Conservation (phyloP, 352 stramenopile species). For the Globisporangium sylvaticum region DNA sequence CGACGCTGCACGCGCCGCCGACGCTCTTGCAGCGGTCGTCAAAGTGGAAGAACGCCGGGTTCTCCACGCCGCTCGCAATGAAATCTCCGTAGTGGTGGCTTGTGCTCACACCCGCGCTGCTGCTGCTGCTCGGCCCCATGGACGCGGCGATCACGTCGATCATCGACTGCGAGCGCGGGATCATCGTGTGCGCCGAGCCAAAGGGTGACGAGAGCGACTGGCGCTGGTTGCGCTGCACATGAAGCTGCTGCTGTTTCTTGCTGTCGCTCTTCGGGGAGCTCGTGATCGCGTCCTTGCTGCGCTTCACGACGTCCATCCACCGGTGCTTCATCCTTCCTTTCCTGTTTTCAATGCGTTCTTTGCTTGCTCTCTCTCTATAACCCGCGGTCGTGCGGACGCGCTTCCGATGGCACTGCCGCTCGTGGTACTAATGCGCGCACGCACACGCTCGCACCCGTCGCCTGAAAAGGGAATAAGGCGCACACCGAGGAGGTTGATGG, state of each 20-base stretch:
- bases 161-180: constrained; percentile 16
- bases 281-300: constrained; percentile 33
- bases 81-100: not conserved
- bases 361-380: not conserved
- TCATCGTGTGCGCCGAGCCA: constrained; percentile 9
- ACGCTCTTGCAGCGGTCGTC: constrained; percentile 52
- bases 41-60: constrained; percentile 49
- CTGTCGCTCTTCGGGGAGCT: constrained; percentile 22
- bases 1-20: constrained; percentile 49
- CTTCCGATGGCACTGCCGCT: too few species aligned
- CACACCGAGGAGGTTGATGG: too few species aligned
- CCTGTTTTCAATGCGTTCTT: not conserved
- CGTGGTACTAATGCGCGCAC: too few species aligned
- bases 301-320: constrained; percentile 73
- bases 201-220: constrained; percentile 24
- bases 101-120: not conserved
- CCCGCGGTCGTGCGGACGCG: too few species aligned
- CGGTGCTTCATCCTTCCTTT: constrained; percentile 54
- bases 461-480: too few species aligned
- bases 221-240: constrained; percentile 8
- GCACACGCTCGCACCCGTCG: too few species aligned
- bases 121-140: constrained; percentile 1
- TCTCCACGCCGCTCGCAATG: constrained; percentile 26
- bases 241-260: constrained; percentile 12
- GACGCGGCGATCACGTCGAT: constrained; percentile 17